These are phyloP conservation scores for Cyberlindnera maritima DNA, from an alignment of 805 yeast genomes.

Conservation along the genomic window DNA sequence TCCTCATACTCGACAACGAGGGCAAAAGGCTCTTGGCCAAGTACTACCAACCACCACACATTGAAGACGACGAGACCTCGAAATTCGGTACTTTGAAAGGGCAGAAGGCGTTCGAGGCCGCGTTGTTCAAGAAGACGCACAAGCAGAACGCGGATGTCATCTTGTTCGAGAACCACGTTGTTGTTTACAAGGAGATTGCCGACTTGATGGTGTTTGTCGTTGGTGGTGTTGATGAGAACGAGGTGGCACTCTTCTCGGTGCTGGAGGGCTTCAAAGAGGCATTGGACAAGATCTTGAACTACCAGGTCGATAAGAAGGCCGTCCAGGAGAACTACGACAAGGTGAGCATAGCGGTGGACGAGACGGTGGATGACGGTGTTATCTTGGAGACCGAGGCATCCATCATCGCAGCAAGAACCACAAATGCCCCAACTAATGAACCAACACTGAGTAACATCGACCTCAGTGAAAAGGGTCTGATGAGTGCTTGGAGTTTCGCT, in stretches of 20 bases:
- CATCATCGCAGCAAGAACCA: slow-evolving; percentile 84
- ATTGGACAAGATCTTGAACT: slow-evolving; percentile 68
- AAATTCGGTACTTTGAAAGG: slow-evolving; percentile 42
- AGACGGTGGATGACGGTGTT: slow-evolving; percentile 90
- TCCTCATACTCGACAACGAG: slow-evolving; percentile 74
- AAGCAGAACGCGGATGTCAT: slow-evolving; percentile 79
- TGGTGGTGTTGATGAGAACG: slow-evolving; percentile 82
- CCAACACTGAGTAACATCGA: slow-evolving; percentile 59
- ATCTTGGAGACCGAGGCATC: slow-evolving; percentile 87
- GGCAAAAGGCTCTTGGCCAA: slow-evolving; percentile 82
- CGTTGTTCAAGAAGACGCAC: slow-evolving; percentile 70
- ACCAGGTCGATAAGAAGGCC: slow-evolving; percentile 70
- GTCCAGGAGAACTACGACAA: slow-evolving; percentile 82
- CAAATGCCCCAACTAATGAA: slow-evolving; percentile 80
- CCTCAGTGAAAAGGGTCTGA: slow-evolving; percentile 68
- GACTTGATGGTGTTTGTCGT: slow-evolving; percentile 73
- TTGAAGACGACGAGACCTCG: slow-evolving; percentile 28
- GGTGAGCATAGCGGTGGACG: slow-evolving; percentile 84
- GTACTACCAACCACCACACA: slow-evolving; percentile 65
- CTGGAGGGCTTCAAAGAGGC: slow-evolving; percentile 79
- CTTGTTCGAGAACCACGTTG: slow-evolving; percentile 72
- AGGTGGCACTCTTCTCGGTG: slow-evolving; percentile 70
- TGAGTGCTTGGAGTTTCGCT: slow-evolving; percentile 87
- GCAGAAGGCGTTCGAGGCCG: slow-evolving; percentile 75
- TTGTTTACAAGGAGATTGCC: slow-evolving; percentile 82